These are phyloP conservation scores for Cardamine resedifolia DNA, from an alignment of 345 rosid species.

Conservation along the genomic window DNA sequence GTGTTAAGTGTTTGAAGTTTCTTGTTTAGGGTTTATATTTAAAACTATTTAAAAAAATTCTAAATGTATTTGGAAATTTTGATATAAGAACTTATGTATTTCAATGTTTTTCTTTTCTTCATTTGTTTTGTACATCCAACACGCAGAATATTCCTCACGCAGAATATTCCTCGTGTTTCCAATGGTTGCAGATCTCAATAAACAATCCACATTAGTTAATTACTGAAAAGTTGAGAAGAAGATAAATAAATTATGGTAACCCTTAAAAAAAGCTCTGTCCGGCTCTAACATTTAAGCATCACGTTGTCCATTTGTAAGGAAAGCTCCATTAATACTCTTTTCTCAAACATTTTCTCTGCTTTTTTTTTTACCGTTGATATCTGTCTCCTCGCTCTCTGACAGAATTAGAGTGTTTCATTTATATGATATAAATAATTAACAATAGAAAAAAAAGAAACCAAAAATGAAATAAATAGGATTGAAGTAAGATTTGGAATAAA, in stretches of 20 bases:
- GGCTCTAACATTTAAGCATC: constrained; percentile 40
- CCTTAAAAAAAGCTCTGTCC: constrained; percentile 18
- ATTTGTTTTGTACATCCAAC: constrained; percentile 15
- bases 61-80: background rate
- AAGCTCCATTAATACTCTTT: constrained; percentile 24
- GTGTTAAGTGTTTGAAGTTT: background rate
- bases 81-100: background rate
- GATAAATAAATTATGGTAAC: constrained; percentile 14
- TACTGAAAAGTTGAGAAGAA: constrained; percentile 8
- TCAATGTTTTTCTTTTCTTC: background rate
- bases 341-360: constrained; percentile 15
- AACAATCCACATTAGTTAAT: constrained; percentile 30
- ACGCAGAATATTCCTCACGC: constrained; percentile 28
- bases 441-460: background rate
- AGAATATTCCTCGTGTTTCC: constrained; percentile 35
- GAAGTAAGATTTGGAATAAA: constrained; percentile 6
- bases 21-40: background rate
- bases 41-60: background rate
- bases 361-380: constrained; percentile 34
- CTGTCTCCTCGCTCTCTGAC: constrained; percentile 31
- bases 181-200: constrained; percentile 23
- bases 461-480: constrained; percentile 1
- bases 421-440: background rate
- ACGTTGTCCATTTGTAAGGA: constrained; percentile 27
- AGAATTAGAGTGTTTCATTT: constrained; percentile 22